Evolutionary conservation across 495 filamentous ascomycete species (phyloP), one percentile per base, ranked within the genome.

Genomic region (Neurospora tetraspora): DNA sequence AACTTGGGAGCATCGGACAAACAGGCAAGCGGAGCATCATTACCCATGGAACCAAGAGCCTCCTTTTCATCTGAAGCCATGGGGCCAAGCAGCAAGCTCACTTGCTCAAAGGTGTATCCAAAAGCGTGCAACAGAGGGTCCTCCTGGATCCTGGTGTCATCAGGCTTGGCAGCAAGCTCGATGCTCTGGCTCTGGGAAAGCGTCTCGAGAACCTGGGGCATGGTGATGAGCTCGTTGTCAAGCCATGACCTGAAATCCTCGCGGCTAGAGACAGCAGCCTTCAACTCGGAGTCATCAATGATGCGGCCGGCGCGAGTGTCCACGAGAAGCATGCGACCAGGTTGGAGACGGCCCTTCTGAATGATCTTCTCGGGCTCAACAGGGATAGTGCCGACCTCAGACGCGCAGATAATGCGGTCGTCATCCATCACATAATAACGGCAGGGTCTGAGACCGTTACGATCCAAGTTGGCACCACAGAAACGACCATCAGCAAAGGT

Each of bases 61-160:
- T 99, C 96, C 84, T 99, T 99, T 68, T 97, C 97, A 76, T 99
- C 96, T 37, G 95, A 94, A 72, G 94, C 96, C 96, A 99, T 99
- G 10, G 96, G 96, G 27, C 91, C 96, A 37, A 99, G 88, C 11
- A 99, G 85, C 80, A 99, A 83, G 81, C 91, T 96, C 80, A 99
- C 92, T 81, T 99, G 96, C 82, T 99, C 96, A 74, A 97, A 93
- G 38, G 96, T 96, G 80, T 98, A 99, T 16, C 96, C 96, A 77
- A 96, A 98, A 10, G 94, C 93, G 73, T 90, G 90, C 68, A 99
- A 84, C 39, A 94, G 86, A 31, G 90, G 89, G 78, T 99, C 96
- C 78, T 93, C 91, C 73, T 98, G 94, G 11, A 99, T 82, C 14
- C 86, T 90, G n/a, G 83, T 83, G 37, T 89, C 86, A 78, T 96